Evolutionary conservation across 139 green algal genomes (phyloP).

Genomic region (Diplosphaera chodatii): DNA sequence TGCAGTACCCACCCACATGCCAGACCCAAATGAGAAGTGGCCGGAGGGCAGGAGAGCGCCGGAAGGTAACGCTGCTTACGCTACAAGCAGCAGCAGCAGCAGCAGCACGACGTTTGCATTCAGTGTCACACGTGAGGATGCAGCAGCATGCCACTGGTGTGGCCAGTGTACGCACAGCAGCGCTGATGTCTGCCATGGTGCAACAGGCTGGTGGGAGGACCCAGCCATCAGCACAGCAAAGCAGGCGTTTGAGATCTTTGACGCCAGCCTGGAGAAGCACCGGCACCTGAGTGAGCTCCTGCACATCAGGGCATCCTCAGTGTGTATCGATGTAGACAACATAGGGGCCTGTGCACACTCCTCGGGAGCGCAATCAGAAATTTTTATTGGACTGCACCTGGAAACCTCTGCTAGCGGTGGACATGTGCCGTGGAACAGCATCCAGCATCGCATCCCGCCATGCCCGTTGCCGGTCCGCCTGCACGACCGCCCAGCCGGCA

Average conservation of each 20-base stretch:
- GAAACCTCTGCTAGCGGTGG: too few species aligned
- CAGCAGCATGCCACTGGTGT: too few species aligned
- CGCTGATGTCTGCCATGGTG: not conserved
- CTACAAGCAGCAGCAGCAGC: too few species aligned
- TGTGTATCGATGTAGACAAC: not conserved
- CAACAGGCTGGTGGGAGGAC: not conserved
- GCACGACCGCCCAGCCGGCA: not conserved
- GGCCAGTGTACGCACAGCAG: not conserved
- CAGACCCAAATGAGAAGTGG: not conserved
- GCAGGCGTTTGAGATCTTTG: not conserved
- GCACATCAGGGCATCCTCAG: not conserved
- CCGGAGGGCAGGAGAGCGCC: not conserved
- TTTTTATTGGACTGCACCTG: too few species aligned
- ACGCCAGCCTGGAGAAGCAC: not conserved
- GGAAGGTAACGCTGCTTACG: not conserved
- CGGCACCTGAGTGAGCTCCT: slow-evolving; percentile 21
- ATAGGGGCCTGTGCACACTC: not conserved
- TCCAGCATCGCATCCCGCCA: too few species aligned
- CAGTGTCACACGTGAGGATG: too few species aligned
- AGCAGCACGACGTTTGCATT: too few species aligned
- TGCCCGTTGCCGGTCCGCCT: not conserved
- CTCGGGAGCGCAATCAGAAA: not conserved
- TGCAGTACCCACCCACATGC: not conserved
- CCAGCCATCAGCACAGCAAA: not conserved
- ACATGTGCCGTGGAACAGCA: too few species aligned